Evolutionary conservation across 2,329 filamentous ascomycete genomes (phyloP), one percentile per base, ranked within the genome.

Genomic region (Diaporthe citri): DNA sequence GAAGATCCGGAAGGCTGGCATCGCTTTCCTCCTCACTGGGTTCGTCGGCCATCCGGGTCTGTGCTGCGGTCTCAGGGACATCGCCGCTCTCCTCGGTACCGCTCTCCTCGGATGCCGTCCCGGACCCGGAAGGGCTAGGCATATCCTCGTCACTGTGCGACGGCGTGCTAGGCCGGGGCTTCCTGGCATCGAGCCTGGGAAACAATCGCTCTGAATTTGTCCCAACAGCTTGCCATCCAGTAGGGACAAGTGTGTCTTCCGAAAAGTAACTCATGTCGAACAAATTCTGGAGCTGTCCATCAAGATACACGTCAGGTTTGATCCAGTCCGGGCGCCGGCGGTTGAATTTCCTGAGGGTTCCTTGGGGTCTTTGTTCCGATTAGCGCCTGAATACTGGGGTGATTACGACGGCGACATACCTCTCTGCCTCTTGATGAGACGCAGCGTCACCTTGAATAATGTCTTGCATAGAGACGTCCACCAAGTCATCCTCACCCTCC

Each of bases 381-480:
- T 46, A 78, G 73, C 70, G 20, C 34, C 46, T 51, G 41, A 28
- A 20, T n/a, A 62, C 10, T 17, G 31, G 12, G 22, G 10, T 17
- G 31, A 4, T 22, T 25, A 60, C 20, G 15, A 31, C 46, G 4
- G 2, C 7, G 28, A 76, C 80, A 77, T 81, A 85, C 81, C 78
- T 79, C 62, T 82, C 77, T 74, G 71, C 75, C 69, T 71, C 74
- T 28, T 52, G 51, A 25, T 71, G 59, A 28, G 70, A 55, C 9
- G 64, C 31, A 9, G n/a, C n/a, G 7, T 52, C 81, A 34, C 78
- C 77, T 74, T 88, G 86, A 22, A 56, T 20, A 17, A 86, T 85
- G 79, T 95, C 93, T 71, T 91, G 92, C 93, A 98, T 96, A 0
- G 94, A 94, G 22, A 99, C 92, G 81, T 98, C 94, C 8, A 98